Evolutionary conservation across 1,284 basidiomycete genomes (phyloP), one percentile per base, ranked within the genome.

Genomic region (Ceratobasidium sp.): DNA sequence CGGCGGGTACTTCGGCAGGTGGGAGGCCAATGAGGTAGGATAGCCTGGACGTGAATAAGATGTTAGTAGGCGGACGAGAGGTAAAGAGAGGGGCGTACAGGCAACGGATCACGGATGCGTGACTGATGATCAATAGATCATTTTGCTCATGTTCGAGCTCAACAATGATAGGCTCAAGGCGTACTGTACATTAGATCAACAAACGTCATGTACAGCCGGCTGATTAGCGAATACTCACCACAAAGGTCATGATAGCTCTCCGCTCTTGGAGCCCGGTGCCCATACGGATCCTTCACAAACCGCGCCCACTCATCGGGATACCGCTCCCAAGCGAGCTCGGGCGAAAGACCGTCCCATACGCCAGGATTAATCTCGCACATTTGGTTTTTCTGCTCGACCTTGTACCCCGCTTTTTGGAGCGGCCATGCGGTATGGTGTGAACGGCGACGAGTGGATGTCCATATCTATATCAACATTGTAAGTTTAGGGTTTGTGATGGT

Each of bases 351-450:
- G 84, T 99, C 98, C 92, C 95, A 97, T 7, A 97, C 94, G 2
- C 95, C 95, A 59, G 97, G 97, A 83, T 99, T 99, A 83, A 99
- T 97, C 87, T 99, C 97, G 77, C 92, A 89, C 94, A 99, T 97
- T 84, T 97, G 97, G 0, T 94, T 91, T 82, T 97, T 96, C 85
- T 99, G 96, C 61, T 96, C 90, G 26, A 99, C 95, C 83, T 71
- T 66, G 64, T 88, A 89, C 1, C 88, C 88, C 0, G 86, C 81
- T 77, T 88, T 89, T 69, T 96, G 88, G 85, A 99, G 98, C 0
- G 97, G 97, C 92, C 96, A 97, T 0, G 96, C 96, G 0, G 96
- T 98, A 84, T 98, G 96, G 81, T 97, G 93, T 5, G 97, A 95
- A 65, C 98, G 90, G 54, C 96, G 89, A 17, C 97, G 92, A 0